Base-by-base conservation (phyloP, 1,284 basidiomycete species). In the Ustilago lituana region DNA sequence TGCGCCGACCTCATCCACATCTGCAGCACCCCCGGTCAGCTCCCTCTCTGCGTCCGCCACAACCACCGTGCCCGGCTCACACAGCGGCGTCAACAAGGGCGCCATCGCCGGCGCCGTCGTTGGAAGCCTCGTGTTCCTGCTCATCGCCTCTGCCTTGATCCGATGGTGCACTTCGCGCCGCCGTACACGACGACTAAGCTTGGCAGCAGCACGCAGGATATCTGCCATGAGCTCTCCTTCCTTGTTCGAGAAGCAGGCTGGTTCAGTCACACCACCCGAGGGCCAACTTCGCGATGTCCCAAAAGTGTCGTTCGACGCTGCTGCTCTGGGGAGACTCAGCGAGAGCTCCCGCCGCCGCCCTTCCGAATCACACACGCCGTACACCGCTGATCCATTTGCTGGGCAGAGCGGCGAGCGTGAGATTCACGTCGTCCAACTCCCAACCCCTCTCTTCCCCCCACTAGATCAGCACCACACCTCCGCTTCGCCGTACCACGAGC, bases 101-200 rank as follows among this genome's bases (percentile, higher is more conserved):
- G 54, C 54, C 0, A 56, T 57, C 10, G 54, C 54, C 9, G 60
- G 53, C 20, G 54, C 24, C 5, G 35, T 63, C n/a, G 19, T 63
- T 10, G 60, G 54, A 11, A 38, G 40, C 3, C 6, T 57, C 9
- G 15, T 48, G 6, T 22, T 52, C 3, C 53, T 63, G 1, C 37
- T 52, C 3, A 22, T 52, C 23, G 19, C 22, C 2, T 19, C 56
- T 14, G 43, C 38, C 9, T 37, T 56, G 15, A 23, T 52, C 15
- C 52, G 53, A 3, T 62, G 52, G 52, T 63, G 53, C 23, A 32
- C 48, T 4, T 63, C 60, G 2, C 53, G 60, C 15, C 48, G 60
- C 1, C 32, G 53, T 19, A 63, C 60, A 9, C 17, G 41, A 1
- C 20, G 40, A 2, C 29, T 61, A 6, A 51, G 60, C 15, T 26